Evolutionary conservation across 2,329 filamentous ascomycete genomes (phyloP), one percentile per base, ranked within the genome.

Genomic region (Fusarium brevicatenulatum): DNA sequence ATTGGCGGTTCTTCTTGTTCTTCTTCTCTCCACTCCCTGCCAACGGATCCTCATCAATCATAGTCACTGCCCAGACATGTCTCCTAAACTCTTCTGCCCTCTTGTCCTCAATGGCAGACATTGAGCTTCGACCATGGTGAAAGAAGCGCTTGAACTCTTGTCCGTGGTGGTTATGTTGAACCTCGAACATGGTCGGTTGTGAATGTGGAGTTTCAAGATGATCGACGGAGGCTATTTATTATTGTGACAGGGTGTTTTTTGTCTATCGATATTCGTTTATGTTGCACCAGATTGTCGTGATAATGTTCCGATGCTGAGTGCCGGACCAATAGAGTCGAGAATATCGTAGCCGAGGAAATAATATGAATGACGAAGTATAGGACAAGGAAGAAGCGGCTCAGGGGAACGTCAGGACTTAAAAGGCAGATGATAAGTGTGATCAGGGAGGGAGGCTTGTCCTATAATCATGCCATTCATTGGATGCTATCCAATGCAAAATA

Each of bases 71-170:
- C 76, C 76, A 78, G 13, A 76, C 76, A 53, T 77, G 76, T 43
- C 68, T 75, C 19, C 76, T 74, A 56, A 78, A 77, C 49, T 77
- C 76, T 16, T 78, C 76, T 37, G 76, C 76, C 34, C 70, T 63
- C 68, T 71, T 78, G 50, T 78, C 75, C 37, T 78, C 76, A 30
- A 78, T 61, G 21, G 76, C 75, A 25, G 76, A 70, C 76, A 78
- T 77, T 43, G 76, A 78, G 64, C 76, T 76, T 54, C 76, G 75
- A 5, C 75, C 75, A 40, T 66, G 68, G 19, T 77, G 75, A 63
- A 78, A 78, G 70, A 76, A 74, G 56, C 75, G 75, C 46, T 71
- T 77, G 47, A 78, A 78, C 37, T 78, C 76, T 21, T 73, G 60
- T 55, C 73, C 73, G 68, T 78, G 73, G 55, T 78, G 76, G 43